Conservation (phyloP, 2,329 filamentous ascomycete genomes). For the Geosmithia morbida region DNA sequence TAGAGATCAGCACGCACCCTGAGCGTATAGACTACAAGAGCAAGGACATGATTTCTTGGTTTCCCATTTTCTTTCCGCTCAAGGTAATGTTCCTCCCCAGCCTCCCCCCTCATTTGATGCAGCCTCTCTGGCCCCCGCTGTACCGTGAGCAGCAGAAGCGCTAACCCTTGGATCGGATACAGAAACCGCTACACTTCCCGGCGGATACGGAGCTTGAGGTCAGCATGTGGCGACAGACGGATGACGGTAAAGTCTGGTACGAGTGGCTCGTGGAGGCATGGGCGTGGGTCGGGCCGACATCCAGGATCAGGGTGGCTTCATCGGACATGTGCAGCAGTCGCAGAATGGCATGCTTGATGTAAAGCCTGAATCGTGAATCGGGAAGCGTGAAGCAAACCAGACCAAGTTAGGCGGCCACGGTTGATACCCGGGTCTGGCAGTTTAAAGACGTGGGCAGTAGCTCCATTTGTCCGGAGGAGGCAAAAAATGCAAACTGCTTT, state of each 20-base stretch:
- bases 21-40: constrained; percentile 87
- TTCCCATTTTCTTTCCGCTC: constrained; percentile 93
- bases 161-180: not conserved
- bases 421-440: too few relatives aligned
- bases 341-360: constrained; percentile 60
- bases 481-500: too few relatives aligned
- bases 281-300: constrained; percentile 43
- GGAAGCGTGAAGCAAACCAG: not conserved
- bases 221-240: constrained; percentile 92
- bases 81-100: constrained; percentile 45
- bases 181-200: constrained; percentile 78
- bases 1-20: constrained; percentile 87
- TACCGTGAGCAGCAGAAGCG: not conserved
- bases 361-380: not conserved
- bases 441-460: too few relatives aligned
- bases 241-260: constrained; percentile 95
- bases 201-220: constrained; percentile 75
- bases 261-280: constrained; percentile 93
- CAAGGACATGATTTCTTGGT: constrained; percentile 98
- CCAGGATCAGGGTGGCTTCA: constrained; percentile 48
- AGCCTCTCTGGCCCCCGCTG: not conserved
- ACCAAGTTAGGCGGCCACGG: not conserved
- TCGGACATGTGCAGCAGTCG: constrained; percentile 56
- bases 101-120: not conserved
- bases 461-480: too few relatives aligned